Evolutionary conservation across 768 basidiomycete genomes (phyloP).

Genomic region (Tricholoma sp.): DNA sequence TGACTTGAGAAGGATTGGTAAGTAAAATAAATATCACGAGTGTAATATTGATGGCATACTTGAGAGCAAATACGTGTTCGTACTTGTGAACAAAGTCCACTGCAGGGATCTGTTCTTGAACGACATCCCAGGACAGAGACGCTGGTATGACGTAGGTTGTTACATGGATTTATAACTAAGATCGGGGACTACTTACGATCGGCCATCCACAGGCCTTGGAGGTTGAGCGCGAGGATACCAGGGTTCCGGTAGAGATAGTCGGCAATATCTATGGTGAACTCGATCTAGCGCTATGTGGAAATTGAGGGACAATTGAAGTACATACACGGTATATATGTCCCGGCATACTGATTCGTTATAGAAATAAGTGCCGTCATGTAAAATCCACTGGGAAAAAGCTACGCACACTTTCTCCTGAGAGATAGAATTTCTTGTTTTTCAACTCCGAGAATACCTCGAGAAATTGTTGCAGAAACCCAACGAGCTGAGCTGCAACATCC

Average conservation of each 20-base stretch:
- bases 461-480: constrained; percentile 71
- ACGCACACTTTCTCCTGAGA: constrained; percentile 73
- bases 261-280: constrained; percentile 52
- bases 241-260: constrained; percentile 67
- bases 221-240: constrained; percentile 42
- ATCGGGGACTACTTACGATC: constrained; percentile 46
- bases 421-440: constrained; percentile 65
- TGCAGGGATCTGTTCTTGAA: constrained; percentile 67
- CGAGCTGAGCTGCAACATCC: constrained; percentile 41
- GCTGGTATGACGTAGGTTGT: constrained; percentile 28
- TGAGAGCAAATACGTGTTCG: constrained; percentile 64
- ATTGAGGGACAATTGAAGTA: not conserved
- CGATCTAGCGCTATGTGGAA: not conserved
- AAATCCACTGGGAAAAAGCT: not conserved
- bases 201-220: constrained; percentile 69
- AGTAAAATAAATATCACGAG: not conserved
- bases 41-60: constrained; percentile 35
- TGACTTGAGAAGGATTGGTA: constrained; percentile 34
- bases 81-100: constrained; percentile 74
- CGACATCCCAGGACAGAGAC: constrained; percentile 54
- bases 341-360: constrained; percentile 52
- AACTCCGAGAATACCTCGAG: constrained; percentile 69
- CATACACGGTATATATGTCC: constrained; percentile 55
- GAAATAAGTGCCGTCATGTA: not conserved
- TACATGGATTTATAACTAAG: not conserved